Evolutionary conservation across 176 grass and related monocot species (phyloP).

Genomic region (Oryza meridionalis): DNA sequence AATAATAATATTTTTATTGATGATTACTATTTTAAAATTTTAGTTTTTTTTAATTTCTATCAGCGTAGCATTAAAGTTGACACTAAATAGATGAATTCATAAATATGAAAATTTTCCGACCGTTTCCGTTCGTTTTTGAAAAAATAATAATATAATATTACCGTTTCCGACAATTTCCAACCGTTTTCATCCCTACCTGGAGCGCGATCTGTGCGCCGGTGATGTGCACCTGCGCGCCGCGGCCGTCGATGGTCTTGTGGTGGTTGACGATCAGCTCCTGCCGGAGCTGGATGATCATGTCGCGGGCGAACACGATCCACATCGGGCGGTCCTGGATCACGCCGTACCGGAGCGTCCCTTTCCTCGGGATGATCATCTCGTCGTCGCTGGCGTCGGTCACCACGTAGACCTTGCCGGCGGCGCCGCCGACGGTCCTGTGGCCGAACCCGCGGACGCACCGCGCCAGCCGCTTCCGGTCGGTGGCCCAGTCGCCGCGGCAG

Average conservation of each 20-base stretch:
- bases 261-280: conserved; percentile 67
- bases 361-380: conserved; percentile 31
- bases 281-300: conserved; percentile 64
- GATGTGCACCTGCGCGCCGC: conserved; percentile 74
- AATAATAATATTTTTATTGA: too few species aligned
- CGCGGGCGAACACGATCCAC: conserved; percentile 70
- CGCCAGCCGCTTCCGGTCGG: conserved; percentile 65
- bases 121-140: too few species aligned
- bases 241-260: conserved; percentile 79
- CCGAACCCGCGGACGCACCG: conserved; percentile 59
- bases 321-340: conserved; percentile 55
- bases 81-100: too few species aligned
- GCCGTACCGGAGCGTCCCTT: conserved; percentile 63
- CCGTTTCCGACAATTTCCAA: too few species aligned
- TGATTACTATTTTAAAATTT: too few species aligned
- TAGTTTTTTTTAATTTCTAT: too few species aligned
- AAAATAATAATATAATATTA: too few species aligned
- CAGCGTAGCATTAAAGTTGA: too few species aligned
- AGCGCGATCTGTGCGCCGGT: conserved; percentile 63
- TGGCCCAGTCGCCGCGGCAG: conserved; percentile 59
- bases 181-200: too few species aligned
- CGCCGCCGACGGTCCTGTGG: conserved; percentile 37
- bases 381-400: conserved; percentile 63
- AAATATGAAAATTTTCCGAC: too few species aligned
- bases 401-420: conserved; percentile 45